Conservation (phyloP, 2,329 filamentous ascomycete species). For the Alternaria arborescens region DNA sequence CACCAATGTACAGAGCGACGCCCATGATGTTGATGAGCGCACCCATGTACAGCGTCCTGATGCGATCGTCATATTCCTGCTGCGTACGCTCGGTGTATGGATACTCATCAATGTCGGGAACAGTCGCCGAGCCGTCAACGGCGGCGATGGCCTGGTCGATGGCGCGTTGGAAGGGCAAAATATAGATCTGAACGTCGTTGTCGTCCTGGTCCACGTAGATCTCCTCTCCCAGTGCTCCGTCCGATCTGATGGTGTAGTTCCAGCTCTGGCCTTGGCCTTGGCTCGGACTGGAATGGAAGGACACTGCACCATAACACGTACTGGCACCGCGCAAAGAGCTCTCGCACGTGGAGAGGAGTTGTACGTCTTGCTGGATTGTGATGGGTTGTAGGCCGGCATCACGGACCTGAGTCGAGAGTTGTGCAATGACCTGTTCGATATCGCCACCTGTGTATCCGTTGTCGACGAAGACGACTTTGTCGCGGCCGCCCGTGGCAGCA, state of each 20-base stretch:
- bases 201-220: conserved; percentile 70
- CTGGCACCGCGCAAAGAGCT: conserved; percentile 68
- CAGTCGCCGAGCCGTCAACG: conserved; percentile 56
- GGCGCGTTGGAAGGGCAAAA: conserved; percentile 79
- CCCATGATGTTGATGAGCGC: conserved; percentile 78
- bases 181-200: conserved; percentile 81
- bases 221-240: conserved; percentile 72
- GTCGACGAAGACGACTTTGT: conserved; percentile 81
- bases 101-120: conserved; percentile 66
- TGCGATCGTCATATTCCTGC: conserved; percentile 69
- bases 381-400: conserved; percentile 65
- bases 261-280: conserved; percentile 73
- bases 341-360: conserved; percentile 70
- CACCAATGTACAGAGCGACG: conserved; percentile 79
- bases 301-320: conserved; percentile 75
- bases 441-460: conserved; percentile 72
- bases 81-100: conserved; percentile 77
- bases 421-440: conserved; percentile 75
- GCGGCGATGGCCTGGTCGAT: conserved; percentile 77
- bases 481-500: conserved; percentile 65
- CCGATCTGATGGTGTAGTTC: conserved; percentile 87
- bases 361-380: conserved; percentile 63
- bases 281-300: conserved; percentile 77
- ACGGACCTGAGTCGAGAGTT: conserved; percentile 66
- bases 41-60: conserved; percentile 75